phyloP scores from a whole-genome alignment of 352 stramenopile species.

The Phytophthora hibernalis region DNA sequence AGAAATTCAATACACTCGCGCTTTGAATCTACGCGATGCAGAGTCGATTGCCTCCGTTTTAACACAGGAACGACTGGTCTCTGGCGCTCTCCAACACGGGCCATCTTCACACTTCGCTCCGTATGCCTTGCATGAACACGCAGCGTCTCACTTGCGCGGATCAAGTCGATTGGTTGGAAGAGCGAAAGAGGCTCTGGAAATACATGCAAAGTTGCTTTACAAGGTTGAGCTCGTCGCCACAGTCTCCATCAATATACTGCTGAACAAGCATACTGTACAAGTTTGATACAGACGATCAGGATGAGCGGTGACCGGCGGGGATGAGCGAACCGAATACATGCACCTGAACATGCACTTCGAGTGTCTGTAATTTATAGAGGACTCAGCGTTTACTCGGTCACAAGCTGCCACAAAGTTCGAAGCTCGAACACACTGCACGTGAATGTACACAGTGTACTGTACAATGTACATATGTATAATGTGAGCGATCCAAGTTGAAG shows the following conservation, averaged over 20 bases:
- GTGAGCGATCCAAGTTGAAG: no score
- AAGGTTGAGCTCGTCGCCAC: not conserved
- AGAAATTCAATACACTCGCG: conserved; percentile 9
- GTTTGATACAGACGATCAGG: not conserved
- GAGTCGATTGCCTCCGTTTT: conserved; percentile 9
- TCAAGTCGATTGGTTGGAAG: not conserved
- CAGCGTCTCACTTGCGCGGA: conserved; percentile 4
- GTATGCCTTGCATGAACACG: conserved; percentile 31
- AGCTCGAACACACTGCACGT: no score
- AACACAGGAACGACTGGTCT: conserved; percentile 25
- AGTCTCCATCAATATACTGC: not conserved
- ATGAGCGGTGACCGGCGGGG: not conserved
- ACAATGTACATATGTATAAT: no score
- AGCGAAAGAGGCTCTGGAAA: not conserved
- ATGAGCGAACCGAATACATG: not conserved
- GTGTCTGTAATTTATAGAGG: no score
- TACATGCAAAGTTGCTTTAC: not conserved
- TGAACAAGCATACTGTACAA: not conserved
- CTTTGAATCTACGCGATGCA: conserved; percentile 23
- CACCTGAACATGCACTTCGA: no score
- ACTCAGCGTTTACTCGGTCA: no score
- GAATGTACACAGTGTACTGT: no score
- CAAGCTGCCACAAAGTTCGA: no score
- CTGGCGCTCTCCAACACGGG: conserved; percentile 31
- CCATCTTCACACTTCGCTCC: conserved; percentile 23